A percentile compares a stretch with the other conserved stretches of the same genome.
These are phyloP conservation scores for Phytophthora melonis DNA, from an alignment of 352 stramenopile species.

Conservation along the genomic window DNA sequence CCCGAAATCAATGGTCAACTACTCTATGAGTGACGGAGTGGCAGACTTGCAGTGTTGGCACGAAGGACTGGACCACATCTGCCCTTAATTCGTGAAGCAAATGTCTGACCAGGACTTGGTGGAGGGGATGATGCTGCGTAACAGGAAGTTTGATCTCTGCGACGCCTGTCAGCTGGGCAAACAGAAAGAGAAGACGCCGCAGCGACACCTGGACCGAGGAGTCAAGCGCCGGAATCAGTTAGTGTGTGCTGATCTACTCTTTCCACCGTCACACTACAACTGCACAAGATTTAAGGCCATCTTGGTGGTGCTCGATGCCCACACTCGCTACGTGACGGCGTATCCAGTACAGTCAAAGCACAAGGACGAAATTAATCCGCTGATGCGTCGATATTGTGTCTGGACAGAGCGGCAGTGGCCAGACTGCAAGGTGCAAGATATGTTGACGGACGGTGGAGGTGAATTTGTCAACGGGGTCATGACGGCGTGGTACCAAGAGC, in stretches of 20 bases:
- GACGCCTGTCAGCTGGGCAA: slow-evolving; percentile 17
- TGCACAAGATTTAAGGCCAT: slow-evolving; percentile 7
- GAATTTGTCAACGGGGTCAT: slow-evolving; percentile 6
- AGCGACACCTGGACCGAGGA: background rate
- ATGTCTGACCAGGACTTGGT: background rate
- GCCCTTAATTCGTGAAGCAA: background rate
- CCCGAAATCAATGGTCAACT: slow-evolving; percentile 2
- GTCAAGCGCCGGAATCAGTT: slow-evolving; percentile 10
- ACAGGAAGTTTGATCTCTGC: slow-evolving; percentile 4
- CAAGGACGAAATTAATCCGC: background rate
- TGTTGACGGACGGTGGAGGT: slow-evolving; percentile 9
- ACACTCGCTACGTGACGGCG: background rate
- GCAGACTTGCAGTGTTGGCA: slow-evolving; percentile 8
- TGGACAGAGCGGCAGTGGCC: slow-evolving; percentile 10
- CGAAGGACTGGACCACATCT: slow-evolving; percentile 4
- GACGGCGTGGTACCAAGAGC: slow-evolving; percentile 7
- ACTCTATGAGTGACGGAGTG: background rate
- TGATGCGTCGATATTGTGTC: background rate
- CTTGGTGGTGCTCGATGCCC: slow-evolving; percentile 6
- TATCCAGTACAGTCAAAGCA: slow-evolving; percentile 8
- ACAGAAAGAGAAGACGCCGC: background rate
- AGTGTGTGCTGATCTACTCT: background rate
- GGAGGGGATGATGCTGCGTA: slow-evolving; percentile 3
- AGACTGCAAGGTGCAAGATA: background rate
- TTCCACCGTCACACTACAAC: slow-evolving; percentile 2